Evolutionary conservation across 139 green algal species (phyloP).

Genomic region (Chlamydomonas urium): DNA sequence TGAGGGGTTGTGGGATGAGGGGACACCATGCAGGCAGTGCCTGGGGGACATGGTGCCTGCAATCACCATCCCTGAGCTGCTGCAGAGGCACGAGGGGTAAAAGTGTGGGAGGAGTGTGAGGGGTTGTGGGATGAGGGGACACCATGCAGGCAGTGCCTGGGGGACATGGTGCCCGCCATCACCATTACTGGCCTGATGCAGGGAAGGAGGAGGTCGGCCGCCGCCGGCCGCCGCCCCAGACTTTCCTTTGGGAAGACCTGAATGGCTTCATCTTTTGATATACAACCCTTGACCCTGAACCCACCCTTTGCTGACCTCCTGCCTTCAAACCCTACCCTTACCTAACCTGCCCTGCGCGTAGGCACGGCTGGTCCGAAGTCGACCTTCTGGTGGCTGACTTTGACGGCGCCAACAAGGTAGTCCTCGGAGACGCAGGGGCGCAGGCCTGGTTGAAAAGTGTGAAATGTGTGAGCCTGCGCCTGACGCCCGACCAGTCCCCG

Average conservation of each 20-base stretch:
- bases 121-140: background rate
- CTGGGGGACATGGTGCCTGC: background rate
- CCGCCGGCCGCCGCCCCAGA: too few species aligned
- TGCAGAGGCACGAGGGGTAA: background rate
- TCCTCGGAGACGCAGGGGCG: background rate
- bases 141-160: background rate
- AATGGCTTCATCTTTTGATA: background rate
- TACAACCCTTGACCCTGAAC: background rate
- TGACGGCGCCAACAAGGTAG: slow-evolving; percentile 1
- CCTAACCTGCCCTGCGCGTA: background rate
- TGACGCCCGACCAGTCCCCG: too few species aligned
- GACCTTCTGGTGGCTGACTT: background rate
- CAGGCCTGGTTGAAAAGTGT: background rate
- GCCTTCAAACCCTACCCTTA: background rate
- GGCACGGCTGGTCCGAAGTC: slow-evolving; percentile 12
- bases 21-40: background rate
- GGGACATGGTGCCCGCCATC: background rate
- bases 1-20: background rate
- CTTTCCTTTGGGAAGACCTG: background rate
- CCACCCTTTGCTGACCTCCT: too few species aligned
- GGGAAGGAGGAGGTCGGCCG: too few species aligned
- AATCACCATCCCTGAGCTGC: background rate
- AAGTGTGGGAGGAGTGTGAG: background rate
- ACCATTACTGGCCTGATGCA: background rate
- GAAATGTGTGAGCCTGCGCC: slow-evolving; percentile 1